Conservation (phyloP, 169 alveolate genomes). For the Plasmodium inui region DNA sequence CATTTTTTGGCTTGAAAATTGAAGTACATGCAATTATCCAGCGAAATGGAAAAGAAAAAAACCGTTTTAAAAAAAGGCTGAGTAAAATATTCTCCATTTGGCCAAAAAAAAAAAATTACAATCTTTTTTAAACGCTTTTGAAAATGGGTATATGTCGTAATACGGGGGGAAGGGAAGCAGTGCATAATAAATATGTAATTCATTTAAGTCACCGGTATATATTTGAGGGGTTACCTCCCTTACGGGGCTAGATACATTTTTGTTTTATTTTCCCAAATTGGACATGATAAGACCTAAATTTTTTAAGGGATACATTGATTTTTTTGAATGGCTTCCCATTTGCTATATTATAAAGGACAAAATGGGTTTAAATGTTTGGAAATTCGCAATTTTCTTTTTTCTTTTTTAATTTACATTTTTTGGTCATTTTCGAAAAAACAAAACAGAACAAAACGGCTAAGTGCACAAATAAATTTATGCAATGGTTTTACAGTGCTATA, state of each 20-base stretch:
- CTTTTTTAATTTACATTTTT: not conserved
- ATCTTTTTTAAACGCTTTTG: not conserved
- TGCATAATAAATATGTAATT: not conserved
- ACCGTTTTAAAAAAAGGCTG: not conserved
- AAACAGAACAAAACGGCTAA: not conserved
- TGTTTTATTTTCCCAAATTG: slow-evolving; percentile 1
- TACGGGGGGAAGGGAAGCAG: not conserved
- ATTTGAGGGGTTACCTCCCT: not conserved
- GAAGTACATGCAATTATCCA: not conserved
- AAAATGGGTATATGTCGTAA: not conserved
- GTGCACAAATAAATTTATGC: not conserved
- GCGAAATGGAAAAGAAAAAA: not conserved
- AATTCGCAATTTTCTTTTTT: not conserved
- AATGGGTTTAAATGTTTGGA: not conserved
- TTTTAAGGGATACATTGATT: slow-evolving; percentile 10
- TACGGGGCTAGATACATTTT: not conserved
- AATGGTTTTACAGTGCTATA: not conserved
- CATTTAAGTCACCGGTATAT: not conserved
- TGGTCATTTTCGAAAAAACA: not conserved
- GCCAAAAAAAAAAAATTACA: not conserved
- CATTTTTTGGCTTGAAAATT: not conserved
- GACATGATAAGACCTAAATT: not conserved
- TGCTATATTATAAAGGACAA: not conserved
- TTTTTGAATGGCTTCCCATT: not conserved
- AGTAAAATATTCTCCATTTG: not conserved